Base-by-base conservation (phyloP, 345 rosid genomes). In the Kandelia obovata region DNA sequence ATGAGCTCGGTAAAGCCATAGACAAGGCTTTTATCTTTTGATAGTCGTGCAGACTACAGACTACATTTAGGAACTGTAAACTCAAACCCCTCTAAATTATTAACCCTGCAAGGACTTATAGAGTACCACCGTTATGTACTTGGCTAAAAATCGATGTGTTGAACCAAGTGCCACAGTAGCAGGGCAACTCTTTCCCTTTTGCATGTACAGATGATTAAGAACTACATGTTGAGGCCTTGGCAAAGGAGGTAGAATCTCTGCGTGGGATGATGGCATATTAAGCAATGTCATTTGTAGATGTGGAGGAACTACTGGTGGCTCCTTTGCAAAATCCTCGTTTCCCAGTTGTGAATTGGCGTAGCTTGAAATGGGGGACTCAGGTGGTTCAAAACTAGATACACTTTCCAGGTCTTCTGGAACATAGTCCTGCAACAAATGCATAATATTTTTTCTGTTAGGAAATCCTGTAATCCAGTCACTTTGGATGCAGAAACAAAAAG, bases 191-290 rank as follows among this genome's bases (percentile, higher is more conserved):
- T 82, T 86, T 72, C 98, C 96, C 53, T 92, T 95, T 67, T 92
- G 96, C 84, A 95, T 92, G 75, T 88, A 95, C 32, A 95, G 96
- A 83, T 95, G 99, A 51, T 95, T 92, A 66, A 95, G 99, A 47
- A 95, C 85, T 25, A 90, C 99, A 34, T 95, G 99, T 62, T 88
- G 95, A 68, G 97, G 99, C 75, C 93, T 85, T 6, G 90, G 85
- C 47, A 84, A 57, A 7, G 92, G 91, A 67, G 95, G 86, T 3
- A 89, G 89, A 59, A 86, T 89, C 86, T 95, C 97, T 74, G 83
- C 83, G 74, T 78, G 75, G n/a, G 80, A 63, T 59, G 91, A 67
- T 0, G 95, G 92, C 83, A 91, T 64, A 72, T 95, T 88, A 53
- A 95, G 93, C 65, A 88, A 85, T 0, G 96, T 88, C 81, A 87